Evolutionary conservation across 129 eudicot species (phyloP), one percentile per base, ranked within the genome.

Genomic region (Centrapalus pauciflorus): DNA sequence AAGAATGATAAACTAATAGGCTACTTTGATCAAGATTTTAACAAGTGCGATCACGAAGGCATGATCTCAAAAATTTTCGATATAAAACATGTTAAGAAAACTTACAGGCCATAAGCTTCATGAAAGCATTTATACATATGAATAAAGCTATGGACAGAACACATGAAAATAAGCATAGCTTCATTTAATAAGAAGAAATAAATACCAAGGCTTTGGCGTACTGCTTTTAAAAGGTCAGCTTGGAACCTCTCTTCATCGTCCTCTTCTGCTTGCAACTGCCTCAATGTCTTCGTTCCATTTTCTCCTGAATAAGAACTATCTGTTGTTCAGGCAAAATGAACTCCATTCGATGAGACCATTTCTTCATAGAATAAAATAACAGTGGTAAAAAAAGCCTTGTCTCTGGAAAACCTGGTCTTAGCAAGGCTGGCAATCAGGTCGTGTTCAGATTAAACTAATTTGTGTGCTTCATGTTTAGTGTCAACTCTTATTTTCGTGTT

Each of bases 221-320:
- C 87, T 48, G 95, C 90, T 81, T 77, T 83, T 72, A 83, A 71
- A 64, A 87, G 80, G 59, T 87, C 95, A 30, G 90, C 87, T 76
- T 83, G 90, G 69, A 83, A 87, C 79, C 87, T 81, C 64, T 87
- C 87, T 61, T 87, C 95, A 35, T 81, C 90, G 12, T 87, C 90
- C 64, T 83, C 90, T 59, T 83, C 90, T 13, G 82, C 83, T 43
- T 56, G 77, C 46, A 63, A 26, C 24, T 73, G 71, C 55, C 77
- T 63, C 63, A 63, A 28, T 62, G 77, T 62, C 56, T 51, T 73
- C 35, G 71, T 63, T 52, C 56, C 65, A 8, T 17, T 63, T 45
- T 34, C 70, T 64, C 55, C 71, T 60, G 49, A 49, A 63, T 57
- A 61, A 62, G 40, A 29, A 50, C 55, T 28, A 72, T 35, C 77